Base-by-base conservation (phyloP, 192 early-diverging fungal species). In the Anaeromyces robustus region DNA sequence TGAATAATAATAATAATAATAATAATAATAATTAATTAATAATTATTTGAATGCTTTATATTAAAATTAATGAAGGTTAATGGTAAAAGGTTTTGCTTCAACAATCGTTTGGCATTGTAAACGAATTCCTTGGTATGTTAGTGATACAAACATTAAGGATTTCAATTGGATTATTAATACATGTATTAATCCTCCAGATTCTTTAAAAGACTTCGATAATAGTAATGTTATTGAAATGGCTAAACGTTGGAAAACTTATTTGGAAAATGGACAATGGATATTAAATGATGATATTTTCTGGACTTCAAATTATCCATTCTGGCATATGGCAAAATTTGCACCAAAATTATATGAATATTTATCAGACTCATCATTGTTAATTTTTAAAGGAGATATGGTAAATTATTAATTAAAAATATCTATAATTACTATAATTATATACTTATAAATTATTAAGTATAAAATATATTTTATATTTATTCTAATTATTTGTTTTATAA, bases 41-140 rank as follows among this genome's bases (percentile, higher is more conserved):
- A 7, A 7, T 34, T 34, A 34, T 34, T 34, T 34, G 4, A 13
- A 39, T 39, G 5, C n/a, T n/a, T n/a, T n/a, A n/a, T n/a, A n/a
- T n/a, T n/a, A n/a, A 7, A 4, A 52, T 52, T 22, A 52, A 2
- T 52, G 9, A 26, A 68, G 52, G 52, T n/a, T 68, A 68, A 68
- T 68, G 52, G 4, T 26, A 22, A 68, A 68, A 1, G 89, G 90
- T 19, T 85, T 89, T 30, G 95, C 94, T 0, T 83, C 80, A 12
- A 83, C 87, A 30, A 84, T 98, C 19, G 88, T 93, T 29, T 95
- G 98, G 83, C 94, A 98, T 82, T 86, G 89, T 80, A 99, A 99
- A 84, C 83, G 86, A 22, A 91, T 95, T 79, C 96, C 96, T 29
- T 99, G 97, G 97, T 99, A 96, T 81, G 97, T 99, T 30, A 95